Base-by-base conservation (phyloP, 2,329 filamentous ascomycete genomes). In the Hypoxylon sp. region DNA sequence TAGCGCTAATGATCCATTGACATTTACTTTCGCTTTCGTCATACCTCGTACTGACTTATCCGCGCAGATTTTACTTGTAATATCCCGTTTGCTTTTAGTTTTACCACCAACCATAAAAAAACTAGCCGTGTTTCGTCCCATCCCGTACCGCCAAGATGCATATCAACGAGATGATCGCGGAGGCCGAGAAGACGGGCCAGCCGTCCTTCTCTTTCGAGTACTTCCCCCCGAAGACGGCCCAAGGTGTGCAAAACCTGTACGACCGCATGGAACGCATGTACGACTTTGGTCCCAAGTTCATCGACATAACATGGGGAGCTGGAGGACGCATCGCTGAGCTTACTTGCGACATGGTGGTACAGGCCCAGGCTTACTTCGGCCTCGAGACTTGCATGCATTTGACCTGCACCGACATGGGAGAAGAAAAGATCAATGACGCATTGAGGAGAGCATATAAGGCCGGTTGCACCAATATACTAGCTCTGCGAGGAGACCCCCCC, bases 261-360 rank as follows among this genome's bases (percentile, higher is more conserved):
- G 96, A 99, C 75, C 93, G 96, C 74, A 98, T 99, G 93, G 96
- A 99, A 82, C 94, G 94, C 82, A 99, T 99, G 96, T 94, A 97
- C 81, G 89, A 91, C 76, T 89, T 97, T 70, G 96, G 94, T 1
- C 96, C 95, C 70, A 91, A 94, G 77, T 99, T 99, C 84, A 94
- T 99, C 79, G 96, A 99, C 81, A 92, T 99, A 77, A 99, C 96
- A 69, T 99, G 96, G 96, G 97, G 97, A 70, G 96, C 96, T 57
- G 96, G 96, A 73, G 96, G 96, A 51, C 90, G 92, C 72, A 89
- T 96, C 74, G 96, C 95, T 60, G 91, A 97, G 78, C 83, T 99
- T 75, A 99, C 96, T 45, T 94, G 92, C 81, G 96, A 99, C 80
- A 99, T 99, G 94, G 95, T 99, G 72, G 90, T 92, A 73, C 94